A percentile compares a stretch with the other conserved stretches of the same genome.
phyloP scores from a whole-genome alignment of 1,139 yeast genomes.

The Zygoascus meyerae region DNA sequence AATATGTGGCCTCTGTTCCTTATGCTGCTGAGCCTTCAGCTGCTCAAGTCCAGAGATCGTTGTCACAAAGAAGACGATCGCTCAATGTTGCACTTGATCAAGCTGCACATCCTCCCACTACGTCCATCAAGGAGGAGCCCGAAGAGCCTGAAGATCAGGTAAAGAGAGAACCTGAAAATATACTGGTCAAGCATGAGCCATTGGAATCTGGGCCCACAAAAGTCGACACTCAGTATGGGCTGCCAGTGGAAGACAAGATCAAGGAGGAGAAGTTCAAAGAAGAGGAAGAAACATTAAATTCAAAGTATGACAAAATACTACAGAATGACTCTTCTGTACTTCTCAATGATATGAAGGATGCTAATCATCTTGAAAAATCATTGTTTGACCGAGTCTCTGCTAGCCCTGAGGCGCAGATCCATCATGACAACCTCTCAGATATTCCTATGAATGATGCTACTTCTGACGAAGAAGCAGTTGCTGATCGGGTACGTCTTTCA shows the following conservation, averaged over 20 bases:
- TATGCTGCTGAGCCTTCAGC: conserved; percentile 19
- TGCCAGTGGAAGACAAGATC: conserved; percentile 6
- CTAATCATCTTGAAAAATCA: not conserved
- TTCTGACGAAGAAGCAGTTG: no score
- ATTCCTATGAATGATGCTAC: no score
- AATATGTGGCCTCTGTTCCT: conserved; percentile 13
- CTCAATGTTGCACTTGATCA: conserved; percentile 26
- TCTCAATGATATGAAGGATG: not conserved
- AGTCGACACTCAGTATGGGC: not conserved
- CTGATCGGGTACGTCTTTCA: no score
- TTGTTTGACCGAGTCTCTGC: no score
- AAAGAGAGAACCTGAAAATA: conserved; percentile 4
- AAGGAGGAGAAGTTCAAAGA: conserved; percentile 13
- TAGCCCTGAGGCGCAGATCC: no score
- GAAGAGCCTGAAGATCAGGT: conserved; percentile 19
- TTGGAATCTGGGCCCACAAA: not conserved
- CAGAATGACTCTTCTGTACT: not conserved
- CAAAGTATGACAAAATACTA: conserved; percentile 6
- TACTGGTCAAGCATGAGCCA: conserved; percentile 12
- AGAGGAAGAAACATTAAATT: conserved; percentile 1
- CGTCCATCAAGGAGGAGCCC: conserved; percentile 6
- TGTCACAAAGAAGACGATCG: conserved; percentile 29
- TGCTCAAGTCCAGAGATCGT: conserved; percentile 26
- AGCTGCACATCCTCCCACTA: conserved; percentile 1
- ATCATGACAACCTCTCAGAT: no score